These are phyloP conservation scores for Ophiostoma sp. DNA, from an alignment of 2,329 filamentous ascomycete species.

Conservation along the genomic window DNA sequence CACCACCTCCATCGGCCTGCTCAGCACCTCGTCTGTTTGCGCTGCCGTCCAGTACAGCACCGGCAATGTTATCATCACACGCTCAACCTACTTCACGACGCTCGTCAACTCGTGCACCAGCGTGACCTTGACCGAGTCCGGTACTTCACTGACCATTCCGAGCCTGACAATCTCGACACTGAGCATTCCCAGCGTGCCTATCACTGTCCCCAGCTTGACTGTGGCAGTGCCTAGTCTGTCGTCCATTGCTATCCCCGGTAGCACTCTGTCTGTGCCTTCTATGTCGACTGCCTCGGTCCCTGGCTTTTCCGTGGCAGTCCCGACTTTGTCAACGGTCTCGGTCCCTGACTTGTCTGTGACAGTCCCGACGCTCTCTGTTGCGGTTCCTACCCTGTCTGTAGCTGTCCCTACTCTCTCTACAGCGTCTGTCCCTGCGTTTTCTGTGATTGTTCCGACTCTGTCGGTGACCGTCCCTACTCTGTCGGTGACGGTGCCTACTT, in stretches of 20 bases:
- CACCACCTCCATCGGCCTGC: background rate
- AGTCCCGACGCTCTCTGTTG: background rate
- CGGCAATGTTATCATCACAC: background rate
- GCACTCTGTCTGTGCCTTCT: background rate
- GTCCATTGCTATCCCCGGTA: background rate
- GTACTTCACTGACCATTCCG: background rate
- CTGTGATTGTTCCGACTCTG: background rate
- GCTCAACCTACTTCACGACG: background rate
- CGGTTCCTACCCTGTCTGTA: background rate
- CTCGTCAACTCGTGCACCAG: constrained; percentile 1
- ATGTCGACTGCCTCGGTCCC: background rate
- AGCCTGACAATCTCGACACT: background rate
- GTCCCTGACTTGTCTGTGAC: background rate
- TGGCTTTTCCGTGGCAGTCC: no score
- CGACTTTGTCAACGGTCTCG: background rate
- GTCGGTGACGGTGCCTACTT: no score
- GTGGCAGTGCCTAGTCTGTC: background rate
- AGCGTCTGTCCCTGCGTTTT: background rate
- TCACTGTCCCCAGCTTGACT: background rate
- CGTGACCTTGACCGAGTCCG: background rate
- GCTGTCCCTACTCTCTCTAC: background rate
- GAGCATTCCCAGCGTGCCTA: background rate
- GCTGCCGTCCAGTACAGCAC: constrained; percentile 4
- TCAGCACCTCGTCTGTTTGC: background rate
- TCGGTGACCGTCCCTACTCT: no score